A percentile compares a stretch with the other conserved stretches of the same genome.
These are phyloP conservation scores for Gamarada debralockiae DNA, from an alignment of 495 filamentous ascomycete genomes.

Conservation along the genomic window DNA sequence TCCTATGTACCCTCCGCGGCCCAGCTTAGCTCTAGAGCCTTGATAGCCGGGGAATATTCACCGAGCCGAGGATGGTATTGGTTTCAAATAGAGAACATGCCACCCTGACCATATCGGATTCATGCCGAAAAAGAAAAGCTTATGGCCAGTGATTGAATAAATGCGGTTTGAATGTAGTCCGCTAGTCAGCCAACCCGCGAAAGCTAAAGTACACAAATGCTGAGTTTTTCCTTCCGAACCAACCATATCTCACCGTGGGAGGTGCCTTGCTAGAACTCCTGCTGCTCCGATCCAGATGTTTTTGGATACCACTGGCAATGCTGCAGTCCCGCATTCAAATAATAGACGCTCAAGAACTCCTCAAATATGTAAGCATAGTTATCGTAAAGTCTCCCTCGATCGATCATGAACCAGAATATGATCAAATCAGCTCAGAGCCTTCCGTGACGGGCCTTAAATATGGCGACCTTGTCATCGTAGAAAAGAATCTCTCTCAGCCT, in stretches of 20 bases:
- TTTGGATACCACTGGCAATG: slow-evolving; percentile 7
- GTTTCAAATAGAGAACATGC: too few species aligned
- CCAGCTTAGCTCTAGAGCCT: too few species aligned
- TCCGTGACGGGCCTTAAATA: slow-evolving; percentile 36
- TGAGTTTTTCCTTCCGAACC: too few species aligned
- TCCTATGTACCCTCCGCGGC: too few species aligned
- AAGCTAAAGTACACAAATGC: too few species aligned
- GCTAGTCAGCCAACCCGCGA: too few species aligned
- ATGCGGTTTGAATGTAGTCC: too few species aligned
- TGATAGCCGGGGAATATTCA: too few species aligned
- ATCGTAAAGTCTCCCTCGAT: not conserved
- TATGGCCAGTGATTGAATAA: too few species aligned
- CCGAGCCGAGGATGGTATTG: too few species aligned
- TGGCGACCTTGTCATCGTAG: slow-evolving; percentile 82
- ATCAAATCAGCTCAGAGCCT: slow-evolving; percentile 17
- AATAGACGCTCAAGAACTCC: slow-evolving; percentile 15
- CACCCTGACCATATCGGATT: too few species aligned
- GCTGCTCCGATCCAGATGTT: slow-evolving; percentile 1
- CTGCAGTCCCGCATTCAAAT: slow-evolving; percentile 12
- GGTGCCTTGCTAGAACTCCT: slow-evolving; percentile 12
- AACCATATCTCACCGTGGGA: slow-evolving; percentile 3
- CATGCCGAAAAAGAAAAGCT: too few species aligned
- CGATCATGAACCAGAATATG: not conserved
- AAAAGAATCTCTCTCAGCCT: slow-evolving; percentile 80
- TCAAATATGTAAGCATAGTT: slow-evolving; percentile 17